These are phyloP conservation scores for Pseudogymnoascus sp. DNA, from an alignment of 2,329 filamentous ascomycete genomes.

Conservation along the genomic window DNA sequence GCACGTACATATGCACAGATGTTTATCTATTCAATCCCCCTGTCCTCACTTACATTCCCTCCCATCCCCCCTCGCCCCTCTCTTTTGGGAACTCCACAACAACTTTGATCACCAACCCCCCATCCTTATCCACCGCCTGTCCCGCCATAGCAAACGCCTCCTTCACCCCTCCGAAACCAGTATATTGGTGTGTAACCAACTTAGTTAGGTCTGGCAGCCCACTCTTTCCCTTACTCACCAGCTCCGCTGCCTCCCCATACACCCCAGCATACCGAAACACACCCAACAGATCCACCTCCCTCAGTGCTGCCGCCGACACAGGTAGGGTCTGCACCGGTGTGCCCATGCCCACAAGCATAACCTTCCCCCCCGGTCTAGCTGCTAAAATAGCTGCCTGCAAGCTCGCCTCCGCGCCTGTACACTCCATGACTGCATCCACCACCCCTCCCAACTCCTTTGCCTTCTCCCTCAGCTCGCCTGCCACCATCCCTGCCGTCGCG, in stretches of 20 bases:
- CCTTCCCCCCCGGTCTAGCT: constrained; percentile 64
- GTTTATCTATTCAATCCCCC: neutral
- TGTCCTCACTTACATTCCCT: neutral
- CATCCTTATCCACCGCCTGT: constrained; percentile 75
- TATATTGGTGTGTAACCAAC: neutral
- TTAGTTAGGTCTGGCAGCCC: neutral
- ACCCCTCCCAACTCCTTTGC: constrained; percentile 49
- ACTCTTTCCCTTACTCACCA: constrained; percentile 48
- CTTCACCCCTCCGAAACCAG: constrained; percentile 57
- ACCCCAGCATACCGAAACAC: constrained; percentile 83
- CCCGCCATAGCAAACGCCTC: constrained; percentile 78
- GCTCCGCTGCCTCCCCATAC: constrained; percentile 60
- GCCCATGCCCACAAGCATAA: constrained; percentile 87
- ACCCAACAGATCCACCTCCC: constrained; percentile 79
- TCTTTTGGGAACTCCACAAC: constrained; percentile 58
- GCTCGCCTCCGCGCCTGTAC: constrained; percentile 66
- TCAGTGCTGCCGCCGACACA: constrained; percentile 80
- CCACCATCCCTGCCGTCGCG: constrained; percentile 42
- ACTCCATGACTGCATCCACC: constrained; percentile 73
- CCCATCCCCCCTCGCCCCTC: constrained; percentile 31
- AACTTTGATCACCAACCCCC: constrained; percentile 67
- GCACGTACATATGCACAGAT: neutral
- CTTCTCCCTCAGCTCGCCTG: neutral
- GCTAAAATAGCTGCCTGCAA: constrained; percentile 67
- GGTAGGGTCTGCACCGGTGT: constrained; percentile 80